These are phyloP conservation scores for Phellopilus nigrolimitatus DNA, from an alignment of 1,284 basidiomycete species.

Conservation along the genomic window DNA sequence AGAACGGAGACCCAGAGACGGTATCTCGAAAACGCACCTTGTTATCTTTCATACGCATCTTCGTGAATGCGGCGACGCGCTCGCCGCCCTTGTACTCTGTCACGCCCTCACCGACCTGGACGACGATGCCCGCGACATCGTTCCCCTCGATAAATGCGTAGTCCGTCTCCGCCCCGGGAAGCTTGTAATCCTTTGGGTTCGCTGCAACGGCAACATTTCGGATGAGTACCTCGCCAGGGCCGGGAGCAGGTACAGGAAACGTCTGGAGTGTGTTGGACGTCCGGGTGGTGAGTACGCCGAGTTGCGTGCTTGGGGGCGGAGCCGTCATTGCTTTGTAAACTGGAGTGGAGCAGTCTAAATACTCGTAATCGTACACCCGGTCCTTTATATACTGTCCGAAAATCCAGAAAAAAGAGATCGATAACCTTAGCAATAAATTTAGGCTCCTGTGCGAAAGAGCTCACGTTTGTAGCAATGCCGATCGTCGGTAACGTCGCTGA, in stretches of 20 bases:
- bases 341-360: no score
- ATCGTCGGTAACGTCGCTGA: no score
- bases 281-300: not conserved
- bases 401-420: no score
- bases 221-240: constrained; percentile 28
- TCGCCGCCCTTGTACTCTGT: constrained; percentile 19
- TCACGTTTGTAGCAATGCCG: no score
- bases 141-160: constrained; percentile 19
- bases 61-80: constrained; percentile 26
- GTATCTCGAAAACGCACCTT: constrained; percentile 10
- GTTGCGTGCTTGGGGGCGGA: not conserved
- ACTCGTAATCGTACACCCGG: no score
- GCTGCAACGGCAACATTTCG: constrained; percentile 29
- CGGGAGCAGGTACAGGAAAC: constrained; percentile 16
- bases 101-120: constrained; percentile 15
- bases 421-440: no score
- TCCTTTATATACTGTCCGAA: no score
- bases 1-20: no score
- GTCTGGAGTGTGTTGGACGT: not conserved
- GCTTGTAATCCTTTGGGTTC: constrained; percentile 31
- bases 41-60: constrained; percentile 13
- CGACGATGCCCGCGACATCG: constrained; percentile 20
- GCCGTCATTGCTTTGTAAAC: not conserved
- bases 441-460: no score
- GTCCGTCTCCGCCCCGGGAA: not conserved